Conservation (phyloP, 768 basidiomycete species). For the Ramaria rubella region DNA sequence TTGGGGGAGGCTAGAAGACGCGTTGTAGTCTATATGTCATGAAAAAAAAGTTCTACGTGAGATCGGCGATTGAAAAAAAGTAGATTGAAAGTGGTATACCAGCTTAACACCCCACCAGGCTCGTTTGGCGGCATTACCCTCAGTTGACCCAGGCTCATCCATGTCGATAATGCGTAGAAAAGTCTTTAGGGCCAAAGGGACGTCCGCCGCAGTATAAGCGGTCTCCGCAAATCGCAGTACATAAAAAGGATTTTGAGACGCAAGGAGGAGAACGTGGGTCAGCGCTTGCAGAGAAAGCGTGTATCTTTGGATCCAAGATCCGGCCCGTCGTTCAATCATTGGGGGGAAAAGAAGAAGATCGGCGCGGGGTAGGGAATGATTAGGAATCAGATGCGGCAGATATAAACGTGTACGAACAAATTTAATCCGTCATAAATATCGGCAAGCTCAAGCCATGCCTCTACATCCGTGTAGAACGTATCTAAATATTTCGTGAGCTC, state of each 20-base stretch:
- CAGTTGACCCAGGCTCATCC: slow-evolving; percentile 47
- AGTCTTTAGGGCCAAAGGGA: slow-evolving; percentile 70
- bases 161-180: slow-evolving; percentile 78
- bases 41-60: not conserved
- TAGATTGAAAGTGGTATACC: slow-evolving; percentile 32
- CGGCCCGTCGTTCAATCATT: no score
- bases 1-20: slow-evolving; percentile 47
- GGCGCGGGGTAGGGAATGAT: no score
- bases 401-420: slow-evolving; percentile 44
- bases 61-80: slow-evolving; percentile 3
- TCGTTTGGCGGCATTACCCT: slow-evolving; percentile 47
- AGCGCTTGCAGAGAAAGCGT: slow-evolving; percentile 64
- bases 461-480: slow-evolving; percentile 81
- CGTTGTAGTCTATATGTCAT: slow-evolving; percentile 46
- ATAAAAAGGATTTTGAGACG: slow-evolving; percentile 82
- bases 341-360: no score
- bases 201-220: slow-evolving; percentile 71
- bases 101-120: slow-evolving; percentile 84
- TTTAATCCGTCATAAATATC: slow-evolving; percentile 70
- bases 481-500: slow-evolving; percentile 73
- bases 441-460: slow-evolving; percentile 83
- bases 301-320: slow-evolving; percentile 43
- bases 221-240: slow-evolving; percentile 84
- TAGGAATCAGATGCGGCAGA: not conserved
- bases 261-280: slow-evolving; percentile 73